Evolutionary conservation across 1,139 yeast species (phyloP), one percentile per base, ranked within the genome.

Genomic region (Nakaseomyces sp.): DNA sequence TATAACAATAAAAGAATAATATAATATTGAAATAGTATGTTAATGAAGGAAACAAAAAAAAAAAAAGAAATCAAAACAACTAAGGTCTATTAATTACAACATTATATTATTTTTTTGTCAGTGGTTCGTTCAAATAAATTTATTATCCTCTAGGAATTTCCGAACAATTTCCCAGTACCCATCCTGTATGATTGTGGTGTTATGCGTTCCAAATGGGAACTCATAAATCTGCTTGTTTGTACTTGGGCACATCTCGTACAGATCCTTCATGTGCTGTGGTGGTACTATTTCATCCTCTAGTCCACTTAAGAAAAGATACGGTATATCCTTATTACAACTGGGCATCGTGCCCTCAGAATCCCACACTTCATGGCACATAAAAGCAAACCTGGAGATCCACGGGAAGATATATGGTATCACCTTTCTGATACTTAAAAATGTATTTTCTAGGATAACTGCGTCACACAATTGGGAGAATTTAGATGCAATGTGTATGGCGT

Each of bases 251-350:
- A 76, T 54, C 35, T 73, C 73, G 58, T 61, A 81, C 30, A 91
- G 71, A 39, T 57, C 60, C 45, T 73, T 73, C 91, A 89, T 86
- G 57, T 91, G 97, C 0, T 54, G 53, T 0, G 96, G 95, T 1
- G 97, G 97, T 1, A 91, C 96, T 28, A 91, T 79, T 63, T 91
- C 98, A 65, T 91, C 98, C 36, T 71, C 68, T 22, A 74, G 65
- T 0, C 95, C 96, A 53, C 84, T 76, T 40, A 89, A 61, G 54
- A 89, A 76, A 42, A 89, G 68, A 29, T 81, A 71, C 0, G 95
- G 94, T 5, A 83, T 69, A 7, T 68, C 60, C 0, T 71, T 53
- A 5, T 81, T 76, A 18, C 85, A 69, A 16, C 60, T 56, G 1
- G 69, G 64, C 13, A 89, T 79, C 35, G 78, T 70, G 9, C 58